These are phyloP conservation scores for Phytophthora pistaciae DNA, from an alignment of 352 stramenopile genomes.

Conservation along the genomic window DNA sequence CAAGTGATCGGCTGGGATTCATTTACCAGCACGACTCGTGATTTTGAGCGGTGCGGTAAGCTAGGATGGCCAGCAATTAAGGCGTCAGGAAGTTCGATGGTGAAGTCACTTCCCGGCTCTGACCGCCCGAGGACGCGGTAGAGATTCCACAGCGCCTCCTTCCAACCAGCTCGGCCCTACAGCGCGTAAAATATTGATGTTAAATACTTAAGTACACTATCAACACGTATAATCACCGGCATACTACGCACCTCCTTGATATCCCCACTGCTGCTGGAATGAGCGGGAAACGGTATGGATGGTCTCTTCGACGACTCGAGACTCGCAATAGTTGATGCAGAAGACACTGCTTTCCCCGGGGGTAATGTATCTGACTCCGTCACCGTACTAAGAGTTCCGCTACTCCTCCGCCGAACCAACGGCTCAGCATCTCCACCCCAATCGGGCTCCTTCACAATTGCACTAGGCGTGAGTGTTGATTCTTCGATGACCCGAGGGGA, in stretches of 20 bases:
- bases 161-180: slow-evolving; percentile 55
- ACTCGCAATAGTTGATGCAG: slow-evolving; percentile 35
- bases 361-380: slow-evolving; percentile 38
- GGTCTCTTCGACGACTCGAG: slow-evolving; percentile 32
- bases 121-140: slow-evolving; percentile 71
- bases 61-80: slow-evolving; percentile 87
- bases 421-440: slow-evolving; percentile 44
- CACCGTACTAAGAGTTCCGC: slow-evolving; percentile 43
- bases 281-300: slow-evolving; percentile 23
- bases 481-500: slow-evolving; percentile 49
- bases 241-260: slow-evolving; percentile 54
- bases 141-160: slow-evolving; percentile 73
- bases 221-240: neutral
- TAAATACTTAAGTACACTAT: neutral
- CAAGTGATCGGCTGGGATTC: slow-evolving; percentile 95
- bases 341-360: slow-evolving; percentile 33
- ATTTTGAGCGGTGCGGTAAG: slow-evolving; percentile 90
- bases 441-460: slow-evolving; percentile 47
- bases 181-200: neutral
- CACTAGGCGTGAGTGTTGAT: slow-evolving; percentile 47
- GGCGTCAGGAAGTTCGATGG: slow-evolving; percentile 68
- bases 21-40: slow-evolving; percentile 93
- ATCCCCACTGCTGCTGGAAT: slow-evolving; percentile 20
- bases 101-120: slow-evolving; percentile 75
- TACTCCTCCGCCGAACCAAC: slow-evolving; percentile 46